Base-by-base conservation (phyloP, 192 early-diverging fungal genomes). In the Podila epigama region DNA sequence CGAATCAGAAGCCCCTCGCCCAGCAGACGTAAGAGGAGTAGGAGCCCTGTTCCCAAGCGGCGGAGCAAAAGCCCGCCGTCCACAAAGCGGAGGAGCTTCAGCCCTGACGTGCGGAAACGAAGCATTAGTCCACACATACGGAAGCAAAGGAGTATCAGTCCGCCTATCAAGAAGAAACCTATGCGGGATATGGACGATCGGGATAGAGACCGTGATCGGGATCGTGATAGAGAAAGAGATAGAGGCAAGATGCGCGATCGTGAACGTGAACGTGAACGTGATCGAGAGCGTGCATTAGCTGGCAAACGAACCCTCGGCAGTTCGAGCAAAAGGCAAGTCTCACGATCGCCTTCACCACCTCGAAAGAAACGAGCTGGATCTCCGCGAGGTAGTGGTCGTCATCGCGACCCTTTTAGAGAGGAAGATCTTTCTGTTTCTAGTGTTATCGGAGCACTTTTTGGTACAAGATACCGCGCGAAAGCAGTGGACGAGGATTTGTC, bases 401-500 rank as follows among this genome's bases (percentile, higher is more conserved):
- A 66, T 1, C 41, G 60, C 18, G 72, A 54, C 40, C 72, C 65
- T 5, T 68, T 64, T 42, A n/a, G n/a, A n/a, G 66, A 77, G 4
- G 56, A 77, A 18, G 73, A 77, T 4, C 22, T 77, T 7, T 63
- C 58, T 16, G 53, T 77, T 13, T 63, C 60, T 15, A 64, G 50
- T 54, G 66, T 77, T 2, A 51, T 77, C 48, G 73, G 60, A 12
- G 10, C 44, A 16, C 48, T 68, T 16, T 77, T 66, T 48, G 66
- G 66, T 12, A 68, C 66, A 6, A 59, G 73, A 5, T 68, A 68
- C 36, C 66, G 66, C 9, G 31, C 63, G 7, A 29, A 44, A 11
- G 73, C 31, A 2, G 60, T 35, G 22, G 60, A 68, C 37, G 73
- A 77, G 34, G 73, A 77, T 53, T 60, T 67, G 12, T 75, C 72